Evolutionary conservation across 208 protist genomes (phyloP).

Genomic region (Trypanosoma scelopori): DNA sequence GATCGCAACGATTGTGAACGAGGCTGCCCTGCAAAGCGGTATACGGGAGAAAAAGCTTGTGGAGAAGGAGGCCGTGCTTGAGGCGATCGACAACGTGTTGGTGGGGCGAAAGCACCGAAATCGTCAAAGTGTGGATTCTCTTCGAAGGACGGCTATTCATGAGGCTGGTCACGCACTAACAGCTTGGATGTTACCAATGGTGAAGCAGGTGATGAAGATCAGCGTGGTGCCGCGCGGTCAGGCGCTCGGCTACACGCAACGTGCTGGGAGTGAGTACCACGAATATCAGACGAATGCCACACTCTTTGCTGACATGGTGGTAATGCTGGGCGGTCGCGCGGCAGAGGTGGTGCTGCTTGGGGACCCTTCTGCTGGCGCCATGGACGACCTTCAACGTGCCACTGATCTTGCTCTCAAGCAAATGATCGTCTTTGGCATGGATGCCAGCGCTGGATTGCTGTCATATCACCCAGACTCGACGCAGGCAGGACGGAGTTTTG

Average conservation of each 20-base stretch:
- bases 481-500: slow-evolving; percentile 76
- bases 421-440: slow-evolving; percentile 87
- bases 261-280: slow-evolving; percentile 79
- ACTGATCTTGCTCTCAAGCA: slow-evolving; percentile 84
- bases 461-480: slow-evolving; percentile 85
- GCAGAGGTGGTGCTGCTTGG: slow-evolving; percentile 89
- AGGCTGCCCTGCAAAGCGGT: slow-evolving; percentile 91
- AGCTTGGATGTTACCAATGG: slow-evolving; percentile 73
- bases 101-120: slow-evolving; percentile 84
- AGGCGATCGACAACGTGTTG: slow-evolving; percentile 85
- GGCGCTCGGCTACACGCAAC: slow-evolving; percentile 88
- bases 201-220: slow-evolving; percentile 81
- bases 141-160: slow-evolving; percentile 74
- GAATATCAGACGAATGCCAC: slow-evolving; percentile 88
- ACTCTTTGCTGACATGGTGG: slow-evolving; percentile 84
- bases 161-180: slow-evolving; percentile 75
- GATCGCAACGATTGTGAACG: slow-evolving; percentile 96
- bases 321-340: slow-evolving; percentile 83
- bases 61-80: slow-evolving; percentile 58
- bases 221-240: slow-evolving; percentile 81
- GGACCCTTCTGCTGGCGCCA: slow-evolving; percentile 84
- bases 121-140: slow-evolving; percentile 56
- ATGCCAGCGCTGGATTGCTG: slow-evolving; percentile 65
- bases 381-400: slow-evolving; percentile 87
- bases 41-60: slow-evolving; percentile 81